Base-by-base conservation (phyloP, 1,284 basidiomycete species). In the Acaromyces ingoldii region DNA sequence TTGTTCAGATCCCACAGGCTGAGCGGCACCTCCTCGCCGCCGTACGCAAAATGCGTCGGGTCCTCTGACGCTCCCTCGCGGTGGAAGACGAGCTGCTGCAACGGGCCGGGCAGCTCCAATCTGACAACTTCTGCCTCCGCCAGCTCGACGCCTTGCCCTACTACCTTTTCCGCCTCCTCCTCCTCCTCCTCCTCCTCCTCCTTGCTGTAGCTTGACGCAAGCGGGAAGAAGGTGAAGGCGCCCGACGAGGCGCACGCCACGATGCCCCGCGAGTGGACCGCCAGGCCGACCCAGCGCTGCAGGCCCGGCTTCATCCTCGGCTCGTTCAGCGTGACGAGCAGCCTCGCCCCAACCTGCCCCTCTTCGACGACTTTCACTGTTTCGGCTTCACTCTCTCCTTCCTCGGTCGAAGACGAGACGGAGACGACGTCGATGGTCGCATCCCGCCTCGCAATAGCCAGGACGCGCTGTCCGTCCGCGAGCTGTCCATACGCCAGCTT, bases 21-120 rank as follows among this genome's bases (percentile, higher is more conserved):
- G 13, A 67, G 53, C 0, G 67, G 67, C 4, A 67, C 47, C 31
- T 70, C 67, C 36, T 67, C 65, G 17, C 67, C 67, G 15, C 65
- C 67, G 38, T 60, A 67, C 28, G 58, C 53, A 17, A 70, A 65
- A 50, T 62, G 57, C 7, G 58, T 65, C 0, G 67, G 67, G 17
- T 70, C 45, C 19, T 48, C 40, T n/a, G n/a, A n/a, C n/a, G n/a
- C n/a, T n/a, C n/a, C n/a, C 6, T 45, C 34, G 3, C 62, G 65
- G 28, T 60, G 55, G 44, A 70, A 67, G 43, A 55, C 49, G 24
- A 53, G 44, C 10, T 58, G 53, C 30, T 65, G 63, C 7, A 70
- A 49, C 4, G 67, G 67, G n/a, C 57, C 53, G 34, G 65, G 65
- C 0, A 70, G 52, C 21, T 62, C 55, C 1, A 64, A 13, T 0